phyloP scores from a whole-genome alignment of 1,284 basidiomycete species.

The Inonotus obliquus region DNA sequence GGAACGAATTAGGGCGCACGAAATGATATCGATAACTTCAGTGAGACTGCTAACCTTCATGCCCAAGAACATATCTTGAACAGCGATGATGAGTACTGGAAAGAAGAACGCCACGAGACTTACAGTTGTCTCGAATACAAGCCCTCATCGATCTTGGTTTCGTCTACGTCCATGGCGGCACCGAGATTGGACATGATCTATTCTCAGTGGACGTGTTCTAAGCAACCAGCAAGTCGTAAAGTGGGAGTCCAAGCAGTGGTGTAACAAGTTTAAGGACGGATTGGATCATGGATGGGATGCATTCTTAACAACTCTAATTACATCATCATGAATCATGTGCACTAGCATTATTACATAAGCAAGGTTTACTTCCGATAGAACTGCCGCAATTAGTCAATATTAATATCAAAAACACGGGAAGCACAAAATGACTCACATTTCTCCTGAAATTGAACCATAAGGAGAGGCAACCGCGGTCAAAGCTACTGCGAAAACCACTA shows the following conservation, averaged over 20 bases:
- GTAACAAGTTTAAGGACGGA: no score
- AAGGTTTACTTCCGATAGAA: conserved; percentile 59
- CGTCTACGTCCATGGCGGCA: conserved; percentile 77
- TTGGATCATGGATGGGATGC: no score
- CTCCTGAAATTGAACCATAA: conserved; percentile 87
- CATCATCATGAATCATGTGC: neutral
- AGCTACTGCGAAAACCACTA: conserved; percentile 81
- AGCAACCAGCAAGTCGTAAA: conserved; percentile 36
- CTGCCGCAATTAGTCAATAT: conserved; percentile 33
- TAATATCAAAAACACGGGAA: conserved; percentile 6
- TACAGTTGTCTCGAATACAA: conserved; percentile 95
- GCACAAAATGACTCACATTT: conserved; percentile 52
- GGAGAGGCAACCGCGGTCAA: conserved; percentile 80
- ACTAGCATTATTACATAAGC: neutral
- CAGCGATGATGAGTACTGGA: conserved; percentile 23
- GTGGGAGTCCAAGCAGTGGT: no score
- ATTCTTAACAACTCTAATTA: no score
- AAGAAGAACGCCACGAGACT: conserved; percentile 32
- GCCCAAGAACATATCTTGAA: conserved; percentile 88
- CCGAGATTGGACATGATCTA: conserved; percentile 48
- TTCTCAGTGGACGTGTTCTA: conserved; percentile 30
- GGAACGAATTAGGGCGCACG: conserved; percentile 13
- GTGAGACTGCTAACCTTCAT: conserved; percentile 67
- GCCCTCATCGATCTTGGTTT: conserved; percentile 83
- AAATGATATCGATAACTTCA: conserved; percentile 3